A percentile compares a stretch with the other conserved stretches of the same genome.
Evolutionary conservation across 2,329 filamentous ascomycete genomes (phyloP).

Genomic region (Aureobasidium uvarum): DNA sequence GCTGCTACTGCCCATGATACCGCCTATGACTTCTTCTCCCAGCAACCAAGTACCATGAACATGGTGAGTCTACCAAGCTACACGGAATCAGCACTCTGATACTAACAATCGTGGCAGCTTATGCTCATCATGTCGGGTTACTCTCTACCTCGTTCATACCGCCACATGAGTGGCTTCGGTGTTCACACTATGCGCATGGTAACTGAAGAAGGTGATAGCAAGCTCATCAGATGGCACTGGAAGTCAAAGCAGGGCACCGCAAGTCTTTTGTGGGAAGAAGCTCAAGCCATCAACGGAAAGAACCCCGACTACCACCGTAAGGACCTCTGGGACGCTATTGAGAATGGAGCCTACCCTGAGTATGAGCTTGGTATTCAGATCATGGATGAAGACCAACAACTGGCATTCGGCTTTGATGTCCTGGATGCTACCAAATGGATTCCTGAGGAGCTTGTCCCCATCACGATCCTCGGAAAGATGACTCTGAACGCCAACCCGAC

Average conservation of each 20-base stretch:
- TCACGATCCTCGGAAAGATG: slow-evolving; percentile 61
- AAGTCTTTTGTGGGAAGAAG: slow-evolving; percentile 44
- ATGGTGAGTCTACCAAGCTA: slow-evolving; percentile 27
- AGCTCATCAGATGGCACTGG: slow-evolving; percentile 42
- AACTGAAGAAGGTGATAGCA: slow-evolving; percentile 49
- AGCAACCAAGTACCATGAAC: slow-evolving; percentile 48
- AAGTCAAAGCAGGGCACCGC: slow-evolving; percentile 48
- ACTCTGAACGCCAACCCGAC: slow-evolving; percentile 40
- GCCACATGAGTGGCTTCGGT: slow-evolving; percentile 50
- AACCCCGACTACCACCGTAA: slow-evolving; percentile 42
- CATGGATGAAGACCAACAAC: slow-evolving; percentile 54
- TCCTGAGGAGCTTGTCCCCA: slow-evolving; percentile 51
- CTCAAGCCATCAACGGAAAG: slow-evolving; percentile 38
- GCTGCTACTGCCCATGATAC: slow-evolving; percentile 36
- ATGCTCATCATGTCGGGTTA: slow-evolving; percentile 54
- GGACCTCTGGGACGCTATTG: slow-evolving; percentile 49
- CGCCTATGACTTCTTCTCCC: slow-evolving; percentile 35
- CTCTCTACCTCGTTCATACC: slow-evolving; percentile 48
- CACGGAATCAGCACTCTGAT: no score
- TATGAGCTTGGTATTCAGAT: slow-evolving; percentile 58
- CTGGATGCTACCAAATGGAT: slow-evolving; percentile 61
- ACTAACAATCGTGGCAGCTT: slow-evolving; percentile 31
- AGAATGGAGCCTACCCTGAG: slow-evolving; percentile 46
- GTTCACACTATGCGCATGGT: slow-evolving; percentile 47
- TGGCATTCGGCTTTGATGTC: slow-evolving; percentile 50